phyloP scores from a whole-genome alignment of 306 rosid species.

The Castanea mollissima region DNA sequence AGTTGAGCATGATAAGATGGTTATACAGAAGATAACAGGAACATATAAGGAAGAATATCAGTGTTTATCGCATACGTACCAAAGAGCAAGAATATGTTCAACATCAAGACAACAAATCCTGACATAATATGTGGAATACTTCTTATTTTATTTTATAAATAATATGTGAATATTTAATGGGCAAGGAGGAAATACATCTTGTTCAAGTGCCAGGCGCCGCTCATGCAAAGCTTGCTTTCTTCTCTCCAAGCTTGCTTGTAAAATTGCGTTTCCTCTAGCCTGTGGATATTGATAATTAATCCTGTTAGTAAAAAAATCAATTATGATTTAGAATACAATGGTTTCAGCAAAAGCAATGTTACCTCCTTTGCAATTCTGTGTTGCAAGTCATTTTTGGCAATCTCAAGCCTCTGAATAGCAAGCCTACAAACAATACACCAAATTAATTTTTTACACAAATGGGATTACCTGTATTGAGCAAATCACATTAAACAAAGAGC shows the following conservation, averaged over 20 bases:
- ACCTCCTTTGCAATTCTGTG: conserved; percentile 99
- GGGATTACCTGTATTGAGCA: neutral
- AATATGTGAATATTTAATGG: neutral
- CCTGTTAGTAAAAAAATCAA: conserved; percentile 15
- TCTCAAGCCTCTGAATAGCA: conserved; percentile 94
- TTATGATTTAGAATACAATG: conserved; percentile 15
- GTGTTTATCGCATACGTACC: neutral
- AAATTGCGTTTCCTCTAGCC: conserved; percentile 99
- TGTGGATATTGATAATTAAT: conserved; percentile 29
- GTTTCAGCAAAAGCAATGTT: conserved; percentile 15
- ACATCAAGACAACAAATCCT: neutral
- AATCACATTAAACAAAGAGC: conserved; percentile 7
- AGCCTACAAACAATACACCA: conserved; percentile 49
- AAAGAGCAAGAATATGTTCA: neutral
- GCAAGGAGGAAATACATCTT: conserved; percentile 60
- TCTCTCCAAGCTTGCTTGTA: conserved; percentile 99
- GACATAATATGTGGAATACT: neutral
- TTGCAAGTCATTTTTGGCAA: conserved; percentile 89
- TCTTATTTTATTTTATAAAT: no score
- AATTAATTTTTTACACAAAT: neutral
- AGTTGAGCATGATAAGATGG: neutral
- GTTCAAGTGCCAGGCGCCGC: conserved; percentile 97
- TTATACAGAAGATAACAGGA: neutral
- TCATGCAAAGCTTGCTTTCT: conserved; percentile 99
- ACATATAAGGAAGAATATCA: neutral